These are phyloP conservation scores for Alloteropsis semialata DNA, from an alignment of 176 grass and related monocot species.

Conservation along the genomic window DNA sequence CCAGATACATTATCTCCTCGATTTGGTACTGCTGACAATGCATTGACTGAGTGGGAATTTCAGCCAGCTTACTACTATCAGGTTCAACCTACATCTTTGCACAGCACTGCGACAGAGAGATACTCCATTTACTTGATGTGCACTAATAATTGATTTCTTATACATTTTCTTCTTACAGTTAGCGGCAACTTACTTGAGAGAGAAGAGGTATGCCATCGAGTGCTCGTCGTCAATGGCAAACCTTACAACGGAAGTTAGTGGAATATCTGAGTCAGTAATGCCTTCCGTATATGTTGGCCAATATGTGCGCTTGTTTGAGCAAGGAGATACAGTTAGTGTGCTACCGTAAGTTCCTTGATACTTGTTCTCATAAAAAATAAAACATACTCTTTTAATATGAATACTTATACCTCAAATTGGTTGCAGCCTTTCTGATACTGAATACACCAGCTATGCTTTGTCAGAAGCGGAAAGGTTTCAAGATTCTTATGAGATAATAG, in stretches of 20 bases:
- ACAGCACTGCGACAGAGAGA: background rate
- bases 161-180: slow-evolving; percentile 60
- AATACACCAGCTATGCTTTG: slow-evolving; percentile 81
- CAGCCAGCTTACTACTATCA: slow-evolving; percentile 99
- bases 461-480: slow-evolving; percentile 95
- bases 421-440: slow-evolving; percentile 93
- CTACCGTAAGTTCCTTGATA: slow-evolving; percentile 68
- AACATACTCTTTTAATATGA: slow-evolving; percentile 23
- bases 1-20: slow-evolving; percentile 65
- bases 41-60: slow-evolving; percentile 94
- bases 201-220: slow-evolving; percentile 87
- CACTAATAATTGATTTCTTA: slow-evolving; percentile 39
- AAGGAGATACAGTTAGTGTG: slow-evolving; percentile 78
- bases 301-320: slow-evolving; percentile 86
- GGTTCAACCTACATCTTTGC: slow-evolving; percentile 43
- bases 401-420: slow-evolving; percentile 40
- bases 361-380: background rate
- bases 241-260: slow-evolving; percentile 42
- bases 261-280: slow-evolving; percentile 83
- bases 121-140: slow-evolving; percentile 22
- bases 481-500: slow-evolving; percentile 97
- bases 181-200: slow-evolving; percentile 90
- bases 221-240: slow-evolving; percentile 40
- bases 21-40: slow-evolving; percentile 75
- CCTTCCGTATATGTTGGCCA: slow-evolving; percentile 85